Evolutionary conservation across 2,329 filamentous ascomycete genomes (phyloP).

Genomic region (Colletotrichum spaethianum): DNA sequence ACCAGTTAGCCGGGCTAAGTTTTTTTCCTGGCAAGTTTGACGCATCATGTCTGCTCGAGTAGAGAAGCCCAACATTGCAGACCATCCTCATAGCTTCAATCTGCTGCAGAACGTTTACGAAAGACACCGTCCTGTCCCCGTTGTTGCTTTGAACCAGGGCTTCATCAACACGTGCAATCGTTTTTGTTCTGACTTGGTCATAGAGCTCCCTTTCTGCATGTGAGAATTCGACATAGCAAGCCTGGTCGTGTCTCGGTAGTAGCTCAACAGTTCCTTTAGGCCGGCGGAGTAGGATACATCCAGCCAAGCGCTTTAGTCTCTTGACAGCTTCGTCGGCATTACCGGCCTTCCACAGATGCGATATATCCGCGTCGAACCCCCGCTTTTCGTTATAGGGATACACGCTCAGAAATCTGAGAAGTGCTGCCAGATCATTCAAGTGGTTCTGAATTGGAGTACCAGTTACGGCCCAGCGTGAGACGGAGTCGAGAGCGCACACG

Average conservation of each 20-base stretch:
- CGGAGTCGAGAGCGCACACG: constrained; percentile 53
- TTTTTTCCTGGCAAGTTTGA: not conserved
- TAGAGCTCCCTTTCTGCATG: constrained; percentile 54
- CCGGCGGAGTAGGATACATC: constrained; percentile 56
- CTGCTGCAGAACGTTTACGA: constrained; percentile 59
- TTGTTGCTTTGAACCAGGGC: constrained; percentile 43
- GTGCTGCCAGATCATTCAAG: constrained; percentile 56
- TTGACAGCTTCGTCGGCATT: constrained; percentile 53
- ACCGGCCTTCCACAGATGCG: constrained; percentile 55
- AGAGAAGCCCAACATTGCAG: constrained; percentile 62
- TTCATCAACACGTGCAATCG: constrained; percentile 52
- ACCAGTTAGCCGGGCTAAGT: constrained; percentile 41
- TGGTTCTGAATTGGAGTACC: constrained; percentile 66
- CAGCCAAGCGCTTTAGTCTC: constrained; percentile 56
- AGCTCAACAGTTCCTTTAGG: constrained; percentile 56
- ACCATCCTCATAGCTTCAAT: constrained; percentile 62
- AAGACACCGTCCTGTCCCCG: constrained; percentile 41
- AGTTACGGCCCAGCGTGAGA: constrained; percentile 61
- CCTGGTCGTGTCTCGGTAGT: constrained; percentile 52
- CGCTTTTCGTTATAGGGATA: constrained; percentile 57
- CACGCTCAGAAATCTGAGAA: constrained; percentile 59
- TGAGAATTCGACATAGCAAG: constrained; percentile 54
- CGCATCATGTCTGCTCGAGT: constrained; percentile 47
- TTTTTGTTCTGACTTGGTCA: constrained; percentile 46
- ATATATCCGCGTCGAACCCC: constrained; percentile 56